Evolutionary conservation across 148 eudicot genomes (phyloP), one percentile per base, ranked within the genome.

Genomic region (Diospyros lotus): DNA sequence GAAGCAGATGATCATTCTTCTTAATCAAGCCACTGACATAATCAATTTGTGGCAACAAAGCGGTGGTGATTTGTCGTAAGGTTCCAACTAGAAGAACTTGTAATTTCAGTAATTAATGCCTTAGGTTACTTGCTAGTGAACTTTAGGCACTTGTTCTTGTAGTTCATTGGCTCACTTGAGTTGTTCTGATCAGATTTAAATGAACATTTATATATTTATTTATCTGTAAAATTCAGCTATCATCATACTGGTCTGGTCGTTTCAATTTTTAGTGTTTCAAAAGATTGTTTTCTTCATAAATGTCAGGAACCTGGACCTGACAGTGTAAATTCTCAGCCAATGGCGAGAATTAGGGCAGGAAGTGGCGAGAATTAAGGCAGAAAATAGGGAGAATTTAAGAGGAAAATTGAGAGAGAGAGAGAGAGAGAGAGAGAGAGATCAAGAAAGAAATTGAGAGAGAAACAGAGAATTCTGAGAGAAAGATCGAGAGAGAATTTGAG

Each of bases 1-100:
- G 67, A 90, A 87, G 72, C 92, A 94, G 84, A 86, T 84, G 83
- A 85, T 92, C 64, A 87, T 90, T 82, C 85, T 94, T 76, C 96
- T 94, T 62, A 94, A 92, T 80, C 98, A 94, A 78, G 98, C 97
- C 6, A 90, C 98, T 17, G 97, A 92, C 75, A 88, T 92, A 84
- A 94, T 94, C 84, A 94, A 94, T 73, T 86, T 94, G 79, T 94
- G 98, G 98, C 98, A 94, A 78, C 93, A 91, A 81, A 84, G 92
- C 58, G 89, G 89, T n/a, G 90, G 92, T 9, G 88, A 84, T 64
- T 71, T 78, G 58, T 72, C 77, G 54, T 89, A 76, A 80, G 75
- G n/a, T 70, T 50, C 60, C 13, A 45, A 52, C 15, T 77, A 13
- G 62, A n/a, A 41, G 43, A 15, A 60, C 70, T 70, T 75, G 75